Conservation (phyloP, 2,329 filamentous ascomycete genomes). For the Proliferodiscus dingleyae region DNA sequence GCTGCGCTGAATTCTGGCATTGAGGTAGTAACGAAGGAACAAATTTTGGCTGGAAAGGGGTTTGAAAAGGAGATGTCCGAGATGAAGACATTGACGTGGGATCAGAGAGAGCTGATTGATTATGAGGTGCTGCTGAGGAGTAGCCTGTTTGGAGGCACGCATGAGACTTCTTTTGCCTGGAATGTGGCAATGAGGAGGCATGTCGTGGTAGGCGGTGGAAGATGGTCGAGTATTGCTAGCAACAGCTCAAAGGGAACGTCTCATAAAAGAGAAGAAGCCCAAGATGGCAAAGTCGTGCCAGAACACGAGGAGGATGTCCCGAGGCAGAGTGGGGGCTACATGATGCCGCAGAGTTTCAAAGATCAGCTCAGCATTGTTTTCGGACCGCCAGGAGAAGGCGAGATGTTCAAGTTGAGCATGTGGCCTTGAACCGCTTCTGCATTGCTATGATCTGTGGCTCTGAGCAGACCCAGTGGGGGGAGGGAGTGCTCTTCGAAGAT, state of each 20-base stretch:
- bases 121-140: slow-evolving; percentile 42
- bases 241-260: neutral
- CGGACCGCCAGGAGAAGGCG: slow-evolving; percentile 12
- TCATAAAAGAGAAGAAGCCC: neutral
- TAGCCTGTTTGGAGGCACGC: slow-evolving; percentile 37
- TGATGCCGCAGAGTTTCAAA: slow-evolving; percentile 5
- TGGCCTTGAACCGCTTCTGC: slow-evolving; percentile 18
- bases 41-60: slow-evolving; percentile 33
- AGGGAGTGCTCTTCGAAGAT: too few species aligned
- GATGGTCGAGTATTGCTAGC: slow-evolving; percentile 8
- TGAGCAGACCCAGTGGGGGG: too few species aligned
- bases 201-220: slow-evolving; percentile 11
- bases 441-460: too few species aligned
- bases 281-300: neutral
- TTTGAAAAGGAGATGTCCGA: slow-evolving; percentile 24
- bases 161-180: slow-evolving; percentile 42
- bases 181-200: slow-evolving; percentile 40
- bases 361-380: slow-evolving; percentile 17
- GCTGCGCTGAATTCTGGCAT: slow-evolving; percentile 33
- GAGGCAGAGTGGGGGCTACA: neutral
- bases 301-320: neutral
- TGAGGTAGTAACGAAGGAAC: slow-evolving; percentile 37
- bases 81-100: slow-evolving; percentile 37
- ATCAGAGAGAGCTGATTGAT: slow-evolving; percentile 44
- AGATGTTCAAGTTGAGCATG: slow-evolving; percentile 15